These are phyloP conservation scores for Serendipita indica DNA, from an alignment of 768 basidiomycete genomes.

Conservation along the genomic window DNA sequence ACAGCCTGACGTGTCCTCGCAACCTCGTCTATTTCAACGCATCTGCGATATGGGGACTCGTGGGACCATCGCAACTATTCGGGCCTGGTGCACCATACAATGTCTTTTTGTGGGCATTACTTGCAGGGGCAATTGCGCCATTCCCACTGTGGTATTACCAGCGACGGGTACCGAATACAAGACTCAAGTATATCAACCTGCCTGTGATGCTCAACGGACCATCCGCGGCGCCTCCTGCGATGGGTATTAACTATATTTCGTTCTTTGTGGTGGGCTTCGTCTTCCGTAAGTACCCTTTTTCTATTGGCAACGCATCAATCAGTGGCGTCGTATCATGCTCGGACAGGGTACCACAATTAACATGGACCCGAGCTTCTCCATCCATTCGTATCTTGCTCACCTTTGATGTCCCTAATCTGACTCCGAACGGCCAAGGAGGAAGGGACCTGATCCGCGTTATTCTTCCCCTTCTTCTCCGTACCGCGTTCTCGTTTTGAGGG, in stretches of 20 bases:
- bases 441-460: too few relatives aligned
- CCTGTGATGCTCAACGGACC: conserved; percentile 77
- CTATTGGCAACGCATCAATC: too few relatives aligned
- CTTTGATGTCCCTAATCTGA: too few relatives aligned
- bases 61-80: not conserved
- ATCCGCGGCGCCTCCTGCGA: conserved; percentile 72
- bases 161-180: conserved; percentile 52
- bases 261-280: conserved; percentile 82
- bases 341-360: too few relatives aligned
- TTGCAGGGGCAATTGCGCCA: conserved; percentile 69
- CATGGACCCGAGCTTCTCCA: too few relatives aligned
- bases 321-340: too few relatives aligned
- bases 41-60: conserved; percentile 58
- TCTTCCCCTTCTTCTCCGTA: too few relatives aligned
- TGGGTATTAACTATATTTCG: conserved; percentile 87
- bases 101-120: conserved; percentile 56
- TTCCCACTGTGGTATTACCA: conserved; percentile 81
- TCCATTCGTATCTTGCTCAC: too few relatives aligned
- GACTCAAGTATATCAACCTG: conserved; percentile 66
- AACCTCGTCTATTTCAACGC: conserved; percentile 83
- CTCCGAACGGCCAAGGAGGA: too few relatives aligned
- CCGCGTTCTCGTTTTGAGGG: too few relatives aligned
- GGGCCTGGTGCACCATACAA: conserved; percentile 37
- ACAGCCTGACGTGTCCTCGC: conserved; percentile 46
- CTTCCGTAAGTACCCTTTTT: conserved; percentile 38